Base-by-base conservation (phyloP, 1,284 basidiomycete genomes). In the Ustilago cynodontis region DNA sequence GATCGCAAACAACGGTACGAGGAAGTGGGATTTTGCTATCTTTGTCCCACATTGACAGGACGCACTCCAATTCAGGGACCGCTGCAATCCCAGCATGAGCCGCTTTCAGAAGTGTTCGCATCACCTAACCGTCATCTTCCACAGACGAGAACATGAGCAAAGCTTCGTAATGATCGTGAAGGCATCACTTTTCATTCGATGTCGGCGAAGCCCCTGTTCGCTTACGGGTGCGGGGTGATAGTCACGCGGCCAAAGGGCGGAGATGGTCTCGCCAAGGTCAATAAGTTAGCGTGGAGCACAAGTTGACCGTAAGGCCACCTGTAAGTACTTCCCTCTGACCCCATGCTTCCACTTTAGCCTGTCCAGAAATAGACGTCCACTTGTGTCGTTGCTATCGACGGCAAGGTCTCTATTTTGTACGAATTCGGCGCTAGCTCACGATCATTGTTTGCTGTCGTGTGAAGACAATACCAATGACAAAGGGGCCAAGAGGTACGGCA, bases 231-330 rank as follows among this genome's bases (percentile, higher is more conserved):
- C 26, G 41, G 22, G 20, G 53, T 39, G n/a, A 7, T 43, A 28
- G 26, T 26, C 39, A 56, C 39, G 37, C 54, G 54, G 18, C 54
- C 22, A 41, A 49, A n/a, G 47, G n/a, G 22, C 11, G 10, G 20
- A 24, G 33, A 24, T 16, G 43, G 45, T 58, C 56, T 58, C 56
- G 56, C 56, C 56, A 57, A 33, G 31, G 31, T 33, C 5, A 58
- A 26, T 8, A 24, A 10, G 22, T 7, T 47, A 47, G 47, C 9
- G 24, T 14, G 26, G 16, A 28, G 10, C 47, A 28, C 24, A 49
- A 28, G 10, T 43, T 43, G 41, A 43, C n/a, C n/a, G 41, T 43
- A 9, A 14, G 35, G 35, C 7, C 35, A 16, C 14, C 14, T 37
- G 35, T 3, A 16, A 37, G 14, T 11, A 6, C 6, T 33, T 11